A percentile compares a stretch with the other conserved stretches of the same genome.
Evolutionary conservation across 768 basidiomycete species (phyloP).

Genomic region (Tulasnella sp.): DNA sequence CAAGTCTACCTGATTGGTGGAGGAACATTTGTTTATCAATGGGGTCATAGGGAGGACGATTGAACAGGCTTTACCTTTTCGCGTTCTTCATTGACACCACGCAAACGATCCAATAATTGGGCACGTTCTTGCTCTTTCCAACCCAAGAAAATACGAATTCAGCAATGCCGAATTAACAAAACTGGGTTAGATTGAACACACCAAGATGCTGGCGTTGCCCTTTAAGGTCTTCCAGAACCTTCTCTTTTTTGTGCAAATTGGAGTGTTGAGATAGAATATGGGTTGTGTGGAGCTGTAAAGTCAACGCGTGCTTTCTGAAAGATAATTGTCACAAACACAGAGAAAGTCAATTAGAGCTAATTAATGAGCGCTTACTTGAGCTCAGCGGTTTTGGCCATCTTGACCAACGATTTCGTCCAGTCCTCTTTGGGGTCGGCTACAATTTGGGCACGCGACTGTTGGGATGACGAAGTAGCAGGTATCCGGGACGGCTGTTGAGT

Average conservation of each 20-base stretch:
- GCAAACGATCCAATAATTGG: conserved; percentile 50
- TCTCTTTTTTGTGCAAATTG: conserved; percentile 61
- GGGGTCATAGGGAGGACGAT: conserved; percentile 13
- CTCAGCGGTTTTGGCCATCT: conserved; percentile 76
- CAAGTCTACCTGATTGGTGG: conserved; percentile 42
- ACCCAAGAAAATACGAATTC: conserved; percentile 1
- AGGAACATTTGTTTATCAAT: background rate
- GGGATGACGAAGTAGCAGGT: conserved; percentile 17
- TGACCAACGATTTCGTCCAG: conserved; percentile 78
- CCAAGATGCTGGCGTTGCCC: conserved; percentile 63
- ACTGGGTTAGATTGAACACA: no score
- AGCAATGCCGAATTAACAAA: no score
- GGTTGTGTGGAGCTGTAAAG: conserved; percentile 73
- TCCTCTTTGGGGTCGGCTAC: conserved; percentile 55
- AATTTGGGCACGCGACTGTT: conserved; percentile 24
- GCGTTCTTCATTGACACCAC: conserved; percentile 69
- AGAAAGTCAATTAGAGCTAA: background rate
- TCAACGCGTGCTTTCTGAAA: conserved; percentile 65
- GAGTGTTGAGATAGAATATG: conserved; percentile 77
- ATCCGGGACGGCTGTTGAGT: background rate
- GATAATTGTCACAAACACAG: background rate
- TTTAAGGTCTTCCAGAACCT: conserved; percentile 63
- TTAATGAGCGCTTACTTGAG: conserved; percentile 49
- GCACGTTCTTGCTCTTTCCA: conserved; percentile 65
- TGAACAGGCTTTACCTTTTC: conserved; percentile 40